These are phyloP conservation scores for Amylocarpus encephaloides DNA, from an alignment of 2,329 filamentous ascomycete species.

Conservation along the genomic window DNA sequence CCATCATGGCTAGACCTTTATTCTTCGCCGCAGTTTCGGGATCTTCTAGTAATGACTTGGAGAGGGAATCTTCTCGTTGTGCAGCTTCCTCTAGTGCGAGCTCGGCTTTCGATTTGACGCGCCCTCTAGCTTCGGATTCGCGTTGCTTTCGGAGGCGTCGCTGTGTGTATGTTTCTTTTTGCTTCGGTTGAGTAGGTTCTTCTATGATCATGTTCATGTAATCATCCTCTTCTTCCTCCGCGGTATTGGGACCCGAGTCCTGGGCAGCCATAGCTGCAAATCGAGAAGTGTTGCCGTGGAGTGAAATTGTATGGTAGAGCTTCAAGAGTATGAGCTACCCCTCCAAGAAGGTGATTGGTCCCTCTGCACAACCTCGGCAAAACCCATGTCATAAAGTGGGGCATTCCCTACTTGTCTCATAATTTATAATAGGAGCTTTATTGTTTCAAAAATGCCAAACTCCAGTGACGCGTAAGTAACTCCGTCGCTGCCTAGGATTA, in stretches of 20 bases:
- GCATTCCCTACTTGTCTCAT: background rate
- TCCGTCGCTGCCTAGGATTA: constrained; percentile 19
- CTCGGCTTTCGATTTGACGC: constrained; percentile 75
- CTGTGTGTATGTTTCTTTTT: constrained; percentile 58
- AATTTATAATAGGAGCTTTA: constrained; percentile 21
- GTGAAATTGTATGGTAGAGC: background rate
- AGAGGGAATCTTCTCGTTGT: constrained; percentile 68
- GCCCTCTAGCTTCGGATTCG: constrained; percentile 62
- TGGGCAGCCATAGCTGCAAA: constrained; percentile 12
- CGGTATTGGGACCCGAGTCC: constrained; percentile 14
- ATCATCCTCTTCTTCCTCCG: constrained; percentile 74
- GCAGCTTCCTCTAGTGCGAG: constrained; percentile 66
- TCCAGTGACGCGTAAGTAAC: constrained; percentile 28
- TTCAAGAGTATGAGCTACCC: background rate
- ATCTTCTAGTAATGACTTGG: constrained; percentile 62
- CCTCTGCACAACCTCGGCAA: background rate
- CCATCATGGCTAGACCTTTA: constrained; percentile 95
- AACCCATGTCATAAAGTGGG: background rate
- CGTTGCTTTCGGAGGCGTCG: constrained; percentile 38
- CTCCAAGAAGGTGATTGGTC: background rate
- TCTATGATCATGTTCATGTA: constrained; percentile 95
- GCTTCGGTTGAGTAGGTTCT: constrained; percentile 46
- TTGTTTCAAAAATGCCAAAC: constrained; percentile 23
- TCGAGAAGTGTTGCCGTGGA: background rate
- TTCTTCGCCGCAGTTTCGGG: constrained; percentile 53